Evolutionary conservation across 805 yeast species (phyloP), one percentile per base, ranked within the genome.

Genomic region (Candida koratica): DNA sequence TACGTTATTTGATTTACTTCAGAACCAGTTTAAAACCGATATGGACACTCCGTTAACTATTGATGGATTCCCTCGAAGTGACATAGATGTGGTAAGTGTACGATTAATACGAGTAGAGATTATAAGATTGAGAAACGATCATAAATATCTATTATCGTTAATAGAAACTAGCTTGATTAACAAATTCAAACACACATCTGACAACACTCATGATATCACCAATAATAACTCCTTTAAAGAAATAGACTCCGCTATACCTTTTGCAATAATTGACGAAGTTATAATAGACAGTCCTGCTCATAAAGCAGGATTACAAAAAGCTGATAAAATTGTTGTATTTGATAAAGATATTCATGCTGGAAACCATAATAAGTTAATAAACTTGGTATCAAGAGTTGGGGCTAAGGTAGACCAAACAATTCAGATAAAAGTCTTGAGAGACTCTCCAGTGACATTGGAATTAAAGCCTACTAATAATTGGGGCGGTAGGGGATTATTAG

Each of bases 61-160:
- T 0, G 95, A 90, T 51, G 96, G 97, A 14, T 90, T 75, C 49
- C 98, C 98, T 1, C 63, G 97, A 28, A 56, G 67, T 12, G 97
- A 90, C 51, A 70, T 90, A 17, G 95, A 90, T 49, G 83, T 90
- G 4, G 76, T 87, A 11, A 51, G 64, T 14, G 67, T 87, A 9
- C 63, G 95, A 36, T 55, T 73, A 7, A 52, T 79, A 1, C 62
- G 96, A 40, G 72, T 78, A 7, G 73, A 72, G 49, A 76, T 89
- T 20, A 77, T 83, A 23, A 65, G 83, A 35, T 62, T 83, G 25
- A 67, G 81, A 39, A 89, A 87, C 50, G 97, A 90, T 57, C 66
- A 79, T 44, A 66, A 64, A 32, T 54, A 49, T 11, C 59, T 85
- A 6, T 52, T 79, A 46, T 53, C 58, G 4, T 55, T 63, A 15